These are phyloP conservation scores for Puccinia triticina DNA, from an alignment of 1,284 basidiomycete species.

Conservation along the genomic window DNA sequence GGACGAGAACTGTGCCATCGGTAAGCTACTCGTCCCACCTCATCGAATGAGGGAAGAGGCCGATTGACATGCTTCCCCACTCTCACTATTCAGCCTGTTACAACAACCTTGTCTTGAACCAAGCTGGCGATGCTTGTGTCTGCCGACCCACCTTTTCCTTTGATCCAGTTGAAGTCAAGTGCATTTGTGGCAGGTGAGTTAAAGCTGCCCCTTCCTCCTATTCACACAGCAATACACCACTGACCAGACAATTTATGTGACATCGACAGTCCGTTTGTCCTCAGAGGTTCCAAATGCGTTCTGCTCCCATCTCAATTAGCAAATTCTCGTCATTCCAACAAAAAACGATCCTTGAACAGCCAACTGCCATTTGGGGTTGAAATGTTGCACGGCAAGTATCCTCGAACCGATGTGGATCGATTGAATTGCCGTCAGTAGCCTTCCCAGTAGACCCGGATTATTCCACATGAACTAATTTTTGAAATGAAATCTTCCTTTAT, in stretches of 20 bases:
- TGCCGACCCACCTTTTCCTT: slow-evolving; percentile 40
- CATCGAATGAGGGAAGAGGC: background rate
- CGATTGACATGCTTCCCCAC: background rate
- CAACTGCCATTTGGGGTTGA: background rate
- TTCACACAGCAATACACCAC: background rate
- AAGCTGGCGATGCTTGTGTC: slow-evolving; percentile 32
- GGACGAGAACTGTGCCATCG: slow-evolving; percentile 35
- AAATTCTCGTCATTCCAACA: slow-evolving; percentile 9
- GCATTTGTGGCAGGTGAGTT: slow-evolving; percentile 35
- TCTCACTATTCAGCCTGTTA: slow-evolving; percentile 24
- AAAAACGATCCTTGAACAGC: slow-evolving; percentile 19
- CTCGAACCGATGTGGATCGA: slow-evolving; percentile 7
- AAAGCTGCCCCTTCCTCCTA: no score
- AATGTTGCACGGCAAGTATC: slow-evolving; percentile 41
- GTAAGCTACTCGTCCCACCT: background rate
- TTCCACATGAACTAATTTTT: background rate
- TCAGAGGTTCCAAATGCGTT: slow-evolving; percentile 35
- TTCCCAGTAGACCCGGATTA: background rate
- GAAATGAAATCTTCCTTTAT: background rate
- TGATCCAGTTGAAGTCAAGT: slow-evolving; percentile 22
- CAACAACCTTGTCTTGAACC: slow-evolving; percentile 35
- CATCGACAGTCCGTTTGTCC: slow-evolving; percentile 39
- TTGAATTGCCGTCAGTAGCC: slow-evolving; percentile 28
- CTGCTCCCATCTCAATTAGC: slow-evolving; percentile 41
- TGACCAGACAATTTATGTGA: background rate